Base-by-base conservation (phyloP, 2,329 filamentous ascomycete species). In the Aspergillaceae sp. region DNA sequence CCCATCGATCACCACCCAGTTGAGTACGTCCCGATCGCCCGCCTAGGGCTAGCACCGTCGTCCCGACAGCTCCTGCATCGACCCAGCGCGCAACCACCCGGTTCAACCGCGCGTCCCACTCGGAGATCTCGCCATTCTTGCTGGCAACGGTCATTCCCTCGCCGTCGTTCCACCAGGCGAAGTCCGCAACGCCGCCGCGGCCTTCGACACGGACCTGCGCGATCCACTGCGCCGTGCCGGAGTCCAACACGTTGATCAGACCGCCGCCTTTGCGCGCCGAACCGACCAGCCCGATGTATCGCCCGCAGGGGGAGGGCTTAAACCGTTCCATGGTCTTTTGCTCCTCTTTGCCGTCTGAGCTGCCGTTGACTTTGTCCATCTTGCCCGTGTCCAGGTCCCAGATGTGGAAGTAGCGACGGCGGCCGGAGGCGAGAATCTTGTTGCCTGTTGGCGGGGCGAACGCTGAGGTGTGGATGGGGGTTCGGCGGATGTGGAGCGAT, bases 301-400 rank as follows among this genome's bases (percentile, higher is more conserved):
- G 78, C 1, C 91, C 91, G 60, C 87, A 87, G 0, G 92, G 90
- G 40, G 87, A 94, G 28, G 94, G 72, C 57, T 85, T 86, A 75
- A 98, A 94, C 29, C 77, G 76, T 66, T 97, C 92, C 88, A 96
- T 96, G 36, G 80, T 85, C 57, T 83, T 85, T 66, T 96, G 90
- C 66, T 94, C 87, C 46, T 86, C 77, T 54, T 83, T 69, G 10
- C 67, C 62, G 84, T 51, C 89, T 80, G 61, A 85, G 79, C 48
- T 92, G 72, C 62, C 85, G 76, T 56, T 82, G 40, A 94, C 79
- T 68, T 94, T 95, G 59, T 91, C 85, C 42, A 98, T 82, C 8
- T 76, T 73, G 38, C 92, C 92, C 0, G 84, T 83, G 38, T 84
- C 74, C 27, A 98, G 77, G 59, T 97, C 84, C 92, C 92, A 98